Percentiles rank a stretch among this genome's conserved stretches.
Evolutionary conservation across 108 stramenopile species (phyloP).

Genomic region (Cylindrotheca closterium): DNA sequence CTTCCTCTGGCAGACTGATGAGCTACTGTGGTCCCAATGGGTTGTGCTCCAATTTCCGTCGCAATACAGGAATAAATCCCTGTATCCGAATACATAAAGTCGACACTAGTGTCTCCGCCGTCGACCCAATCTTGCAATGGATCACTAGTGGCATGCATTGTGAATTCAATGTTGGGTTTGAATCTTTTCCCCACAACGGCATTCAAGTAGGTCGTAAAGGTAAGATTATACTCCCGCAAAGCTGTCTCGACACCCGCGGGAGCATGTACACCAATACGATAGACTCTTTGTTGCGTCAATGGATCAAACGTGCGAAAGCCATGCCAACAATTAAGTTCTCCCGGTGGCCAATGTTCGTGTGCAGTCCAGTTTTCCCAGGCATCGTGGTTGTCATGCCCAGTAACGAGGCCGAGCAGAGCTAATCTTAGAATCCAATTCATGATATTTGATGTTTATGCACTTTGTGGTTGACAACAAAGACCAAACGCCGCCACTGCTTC

Average conservation of each 20-base stretch:
- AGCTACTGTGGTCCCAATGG: constrained; percentile 10
- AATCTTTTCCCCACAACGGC: constrained; percentile 28
- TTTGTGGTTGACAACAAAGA: too few relatives aligned
- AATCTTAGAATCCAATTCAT: too few relatives aligned
- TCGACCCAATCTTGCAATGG: background rate
- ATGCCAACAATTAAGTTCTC: background rate
- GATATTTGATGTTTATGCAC: too few relatives aligned
- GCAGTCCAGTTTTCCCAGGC: background rate
- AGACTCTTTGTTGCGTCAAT: constrained; percentile 11
- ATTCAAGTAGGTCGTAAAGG: constrained; percentile 30
- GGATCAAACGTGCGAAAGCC: background rate
- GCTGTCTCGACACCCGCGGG: constrained; percentile 26
- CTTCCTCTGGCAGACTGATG: background rate
- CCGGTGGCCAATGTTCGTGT: background rate
- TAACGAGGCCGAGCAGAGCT: too few relatives aligned
- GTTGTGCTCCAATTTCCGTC: constrained; percentile 24
- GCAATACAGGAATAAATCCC: constrained; percentile 34
- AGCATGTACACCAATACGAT: constrained; percentile 33
- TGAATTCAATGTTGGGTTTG: constrained; percentile 23
- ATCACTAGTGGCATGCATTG: background rate
- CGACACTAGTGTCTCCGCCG: constrained; percentile 3
- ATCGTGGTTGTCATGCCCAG: too few relatives aligned
- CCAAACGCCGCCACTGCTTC: too few relatives aligned
- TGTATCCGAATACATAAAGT: constrained; percentile 39
- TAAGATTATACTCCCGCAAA: constrained; percentile 16